Conservation (phyloP, 1,139 yeast species). For the Scheffersomyces lignicola region DNA sequence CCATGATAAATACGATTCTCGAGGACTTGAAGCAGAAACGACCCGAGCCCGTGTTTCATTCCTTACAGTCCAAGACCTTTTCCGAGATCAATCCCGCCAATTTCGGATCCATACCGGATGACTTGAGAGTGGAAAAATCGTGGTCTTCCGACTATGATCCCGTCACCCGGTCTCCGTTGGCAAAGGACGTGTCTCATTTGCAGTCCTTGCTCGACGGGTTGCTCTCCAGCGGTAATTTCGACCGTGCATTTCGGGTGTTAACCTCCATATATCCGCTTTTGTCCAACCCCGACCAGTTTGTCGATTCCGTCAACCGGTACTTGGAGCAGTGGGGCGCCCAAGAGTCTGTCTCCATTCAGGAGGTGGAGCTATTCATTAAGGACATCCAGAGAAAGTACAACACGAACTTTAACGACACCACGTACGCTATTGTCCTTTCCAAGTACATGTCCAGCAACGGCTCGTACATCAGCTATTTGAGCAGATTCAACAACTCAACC, state of each 20-base stretch:
- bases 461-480: slow-evolving; percentile 10
- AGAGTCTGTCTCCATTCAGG: slow-evolving; percentile 22
- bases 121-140: slow-evolving; percentile 21
- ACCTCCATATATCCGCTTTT: slow-evolving; percentile 53
- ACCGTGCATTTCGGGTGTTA: slow-evolving; percentile 71
- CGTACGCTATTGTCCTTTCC: slow-evolving; percentile 43
- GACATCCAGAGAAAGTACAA: slow-evolving; percentile 29
- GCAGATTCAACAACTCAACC: slow-evolving; percentile 8
- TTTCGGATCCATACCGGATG: slow-evolving; percentile 16
- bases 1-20: slow-evolving; percentile 14
- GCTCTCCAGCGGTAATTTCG: slow-evolving; percentile 35
- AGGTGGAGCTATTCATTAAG: slow-evolving; percentile 28
- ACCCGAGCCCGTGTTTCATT: slow-evolving; percentile 3
- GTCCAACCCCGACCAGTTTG: slow-evolving; percentile 29
- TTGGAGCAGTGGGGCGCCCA: slow-evolving; percentile 36
- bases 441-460: slow-evolving; percentile 23
- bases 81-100: slow-evolving; percentile 19
- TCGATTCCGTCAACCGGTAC: slow-evolving; percentile 38
- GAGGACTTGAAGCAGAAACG: slow-evolving; percentile 14
- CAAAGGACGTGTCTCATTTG: slow-evolving; percentile 62
- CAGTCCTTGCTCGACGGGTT: slow-evolving; percentile 85
- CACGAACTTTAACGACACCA: slow-evolving; percentile 42
- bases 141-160: slow-evolving; percentile 47
- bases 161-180: slow-evolving; percentile 46
- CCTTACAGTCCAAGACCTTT: slow-evolving; percentile 22